Evolutionary conservation across 225 moss, liverwort and hornwort species (phyloP).

Genomic region (Pseudisothecium myosuroides): DNA sequence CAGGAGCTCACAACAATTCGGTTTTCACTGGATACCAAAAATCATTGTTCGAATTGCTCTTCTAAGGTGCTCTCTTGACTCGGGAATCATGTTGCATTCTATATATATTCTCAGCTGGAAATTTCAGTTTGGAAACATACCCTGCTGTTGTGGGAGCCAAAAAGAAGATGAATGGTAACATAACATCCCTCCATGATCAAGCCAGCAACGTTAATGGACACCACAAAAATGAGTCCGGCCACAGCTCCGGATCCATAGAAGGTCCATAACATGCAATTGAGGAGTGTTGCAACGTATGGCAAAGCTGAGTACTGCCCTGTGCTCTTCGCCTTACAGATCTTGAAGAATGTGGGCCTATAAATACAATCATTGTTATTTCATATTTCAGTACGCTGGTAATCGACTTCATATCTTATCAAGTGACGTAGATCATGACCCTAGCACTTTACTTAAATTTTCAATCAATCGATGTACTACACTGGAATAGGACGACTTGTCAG

Average conservation of each 20-base stretch:
- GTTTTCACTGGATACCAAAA: not conserved
- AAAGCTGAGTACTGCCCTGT: conserved; percentile 58
- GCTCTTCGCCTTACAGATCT: conserved; percentile 50
- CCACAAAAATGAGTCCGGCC: conserved; percentile 58
- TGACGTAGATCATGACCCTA: not conserved
- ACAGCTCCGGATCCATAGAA: conserved; percentile 68
- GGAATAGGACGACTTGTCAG: not conserved
- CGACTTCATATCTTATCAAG: not conserved
- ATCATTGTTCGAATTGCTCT: not conserved
- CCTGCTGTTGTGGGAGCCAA: conserved; percentile 36
- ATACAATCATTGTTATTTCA: not conserved
- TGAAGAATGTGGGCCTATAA: conserved; percentile 71
- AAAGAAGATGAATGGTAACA: conserved; percentile 49
- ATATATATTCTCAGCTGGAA: not conserved
- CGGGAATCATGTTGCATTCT: not conserved
- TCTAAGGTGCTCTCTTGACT: not conserved
- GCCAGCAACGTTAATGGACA: conserved; percentile 77
- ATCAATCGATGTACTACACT: not conserved
- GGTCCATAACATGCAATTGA: conserved; percentile 82
- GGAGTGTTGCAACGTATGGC: conserved; percentile 67
- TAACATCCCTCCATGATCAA: conserved; percentile 63
- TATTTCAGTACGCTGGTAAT: not conserved
- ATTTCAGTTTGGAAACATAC: conserved; percentile 8
- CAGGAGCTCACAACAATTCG: not conserved
- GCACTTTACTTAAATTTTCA: not conserved